These are phyloP conservation scores for Penicillium frequentans DNA, from an alignment of 2,329 filamentous ascomycete species.

Conservation along the genomic window DNA sequence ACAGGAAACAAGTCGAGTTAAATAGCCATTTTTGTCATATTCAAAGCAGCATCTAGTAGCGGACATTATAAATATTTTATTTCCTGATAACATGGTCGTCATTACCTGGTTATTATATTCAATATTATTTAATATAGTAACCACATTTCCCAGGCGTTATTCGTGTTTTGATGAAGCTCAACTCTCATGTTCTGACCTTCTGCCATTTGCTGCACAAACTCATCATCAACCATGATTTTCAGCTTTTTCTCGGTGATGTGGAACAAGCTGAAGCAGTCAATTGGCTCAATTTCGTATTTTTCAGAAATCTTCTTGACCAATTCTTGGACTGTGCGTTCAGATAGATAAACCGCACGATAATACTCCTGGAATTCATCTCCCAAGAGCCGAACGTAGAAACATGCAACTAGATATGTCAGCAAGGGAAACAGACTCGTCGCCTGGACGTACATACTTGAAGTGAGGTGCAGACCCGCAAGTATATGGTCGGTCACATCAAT, in stretches of 20 bases:
- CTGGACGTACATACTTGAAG: neutral
- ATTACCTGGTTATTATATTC: neutral
- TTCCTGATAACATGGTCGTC: too few relatives aligned
- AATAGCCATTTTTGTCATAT: too few relatives aligned
- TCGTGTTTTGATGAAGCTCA: neutral
- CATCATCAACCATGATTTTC: slow-evolving; percentile 81
- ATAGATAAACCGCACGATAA: slow-evolving; percentile 79
- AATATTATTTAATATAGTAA: neutral
- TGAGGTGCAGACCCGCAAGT: neutral
- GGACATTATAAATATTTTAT: too few relatives aligned
- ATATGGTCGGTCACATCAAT: neutral
- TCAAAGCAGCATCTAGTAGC: too few relatives aligned
- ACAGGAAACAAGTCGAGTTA: too few relatives aligned
- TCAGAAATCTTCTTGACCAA: slow-evolving; percentile 67
- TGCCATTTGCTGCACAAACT: slow-evolving; percentile 72
- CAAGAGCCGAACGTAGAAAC: slow-evolving; percentile 71
- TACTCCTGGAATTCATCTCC: slow-evolving; percentile 56
- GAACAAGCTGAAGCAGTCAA: slow-evolving; percentile 55
- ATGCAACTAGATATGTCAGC: slow-evolving; percentile 59
- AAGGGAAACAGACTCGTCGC: neutral
- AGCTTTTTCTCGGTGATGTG: slow-evolving; percentile 70
- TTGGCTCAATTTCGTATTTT: slow-evolving; percentile 74
- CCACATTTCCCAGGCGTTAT: neutral
- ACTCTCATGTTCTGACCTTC: slow-evolving; percentile 80
- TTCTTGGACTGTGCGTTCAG: slow-evolving; percentile 69